Base-by-base conservation (phyloP, 2,329 filamentous ascomycete species). In the Colletotrichum filicis region DNA sequence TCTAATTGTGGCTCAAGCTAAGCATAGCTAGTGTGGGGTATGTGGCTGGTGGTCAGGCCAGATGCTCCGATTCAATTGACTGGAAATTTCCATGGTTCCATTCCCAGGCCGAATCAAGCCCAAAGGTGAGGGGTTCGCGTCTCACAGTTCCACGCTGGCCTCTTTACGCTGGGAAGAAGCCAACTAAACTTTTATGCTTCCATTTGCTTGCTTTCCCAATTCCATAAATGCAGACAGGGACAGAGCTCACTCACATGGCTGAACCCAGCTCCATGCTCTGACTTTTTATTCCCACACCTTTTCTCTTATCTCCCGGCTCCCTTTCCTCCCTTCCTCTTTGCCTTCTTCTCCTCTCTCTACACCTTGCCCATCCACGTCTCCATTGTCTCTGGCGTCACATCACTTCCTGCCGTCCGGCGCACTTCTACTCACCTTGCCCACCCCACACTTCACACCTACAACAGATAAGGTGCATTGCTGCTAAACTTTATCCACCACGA, bases 131-230 rank as follows among this genome's bases (percentile, higher is more conserved):
- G 70, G 71, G 71, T 66, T 63, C 65, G 62, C 49, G 72, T 74
- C 71, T 71, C 60, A 73, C 66, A 73, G 65, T 80, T 85, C 83
- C 83, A 85, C 82, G 82, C 79, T 86, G 84, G 84, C 84, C 84
- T 86, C 79, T 82, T 85, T 82, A 71, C 70, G 75, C 53, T 74
- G 73, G 71, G 66, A 78, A 79, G 76, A 77, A 76, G 79, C 72
- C 77, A 77, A 75, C 72, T 75, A 76, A 26, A 62, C 71, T 49
- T 7, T 26, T 73, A 55, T 70, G 12, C 42, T 22, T 69, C 61
- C 11, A 19, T 19, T 28, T 22, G n/a, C 14, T 26, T 59, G n/a
- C 35, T 19, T 60, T 56, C 53, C 57, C n/a, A 30, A 19, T 24
- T 22, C 26, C 42, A 57, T 74, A 61, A 52, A 74, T 60, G 32